Base-by-base conservation (phyloP, 441 rosid genomes). In the Mallotus japonicus region DNA sequence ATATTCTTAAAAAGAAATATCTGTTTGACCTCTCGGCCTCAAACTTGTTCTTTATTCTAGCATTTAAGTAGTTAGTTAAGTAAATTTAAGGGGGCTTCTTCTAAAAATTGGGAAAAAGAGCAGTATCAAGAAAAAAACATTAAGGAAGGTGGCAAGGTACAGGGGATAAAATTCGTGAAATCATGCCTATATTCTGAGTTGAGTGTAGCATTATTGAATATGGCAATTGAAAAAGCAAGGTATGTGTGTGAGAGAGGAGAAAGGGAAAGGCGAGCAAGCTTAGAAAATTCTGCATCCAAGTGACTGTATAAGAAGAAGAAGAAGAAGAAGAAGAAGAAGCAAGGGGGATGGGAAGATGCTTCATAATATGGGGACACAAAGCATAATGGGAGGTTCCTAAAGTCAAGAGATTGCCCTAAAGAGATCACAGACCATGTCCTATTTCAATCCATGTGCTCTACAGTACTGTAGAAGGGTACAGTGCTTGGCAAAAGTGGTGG, bases 351-450 rank as follows among this genome's bases (percentile, higher is more conserved):
- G 67, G 20, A 16, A 66, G 50, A 70, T n/a, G 71, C 56, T 37
- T 63, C 28, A 50, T 8, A 32, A 13, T 7, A n/a, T 44, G 71
- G 62, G 57, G 75, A 72, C 77, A 62, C 34, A 54, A 44, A 62
- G 12, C 61, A 72, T 57, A 69, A 76, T 62, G 59, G 72, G 62
- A 12, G 64, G 44, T n/a, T 22, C 40, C 53, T 62, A 69, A 81
- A 83, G 79, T 75, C 71, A 59, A 69, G 65, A 55, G 58, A 55
- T 24, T 8, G 67, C 44, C 53, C 44, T 4, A 7, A 17, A 22
- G 53, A 55, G 73, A 37, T 6, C 40, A 4, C 6, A 37, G 40
- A 37, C 40, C 28, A 19, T 15, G 61, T 17, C 50, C 6, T 62
- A 50, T 40, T 65, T 62, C 70, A 44, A 9, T 22, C 68, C 79